Evolutionary conservation across 371 early-diverging fungal species (phyloP).

Genomic region (Mucor indicus): DNA sequence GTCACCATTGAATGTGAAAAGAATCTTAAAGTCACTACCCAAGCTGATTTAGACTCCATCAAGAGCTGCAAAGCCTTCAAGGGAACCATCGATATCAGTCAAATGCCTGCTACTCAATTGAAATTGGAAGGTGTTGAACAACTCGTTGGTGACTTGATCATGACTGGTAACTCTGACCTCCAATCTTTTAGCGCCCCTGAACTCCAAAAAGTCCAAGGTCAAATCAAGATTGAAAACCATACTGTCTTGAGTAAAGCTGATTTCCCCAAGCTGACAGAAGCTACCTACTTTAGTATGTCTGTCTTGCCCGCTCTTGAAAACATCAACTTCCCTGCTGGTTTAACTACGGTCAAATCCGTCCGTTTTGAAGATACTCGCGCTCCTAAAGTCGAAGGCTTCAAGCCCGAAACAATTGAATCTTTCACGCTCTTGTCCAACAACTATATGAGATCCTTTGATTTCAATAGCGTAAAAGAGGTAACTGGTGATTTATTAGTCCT

Average conservation of each 20-base stretch:
- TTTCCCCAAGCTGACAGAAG: constrained; percentile 40
- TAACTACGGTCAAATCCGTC: constrained; percentile 35
- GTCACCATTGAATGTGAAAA: constrained; percentile 8
- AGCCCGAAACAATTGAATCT: constrained; percentile 26
- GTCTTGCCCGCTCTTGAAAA: constrained; percentile 44
- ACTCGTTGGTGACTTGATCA: constrained; percentile 40
- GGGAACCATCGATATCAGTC: constrained; percentile 45
- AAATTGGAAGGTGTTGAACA: constrained; percentile 35
- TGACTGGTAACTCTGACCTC: constrained; percentile 37
- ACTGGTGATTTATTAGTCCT: constrained; percentile 38
- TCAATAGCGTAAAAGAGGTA: constrained; percentile 35
- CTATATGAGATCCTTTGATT: constrained; percentile 45
- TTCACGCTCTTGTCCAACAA: constrained; percentile 50
- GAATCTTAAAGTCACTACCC: constrained; percentile 19
- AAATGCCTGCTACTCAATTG: constrained; percentile 13
- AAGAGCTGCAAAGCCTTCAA: constrained; percentile 40
- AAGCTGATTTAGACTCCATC: constrained; percentile 47
- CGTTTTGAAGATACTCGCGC: constrained; percentile 48
- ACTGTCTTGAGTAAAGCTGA: constrained; percentile 34
- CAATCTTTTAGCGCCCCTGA: constrained; percentile 37
- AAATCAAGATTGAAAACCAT: constrained; percentile 45
- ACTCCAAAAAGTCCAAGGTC: constrained; percentile 43
- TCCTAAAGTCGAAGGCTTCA: constrained; percentile 40
- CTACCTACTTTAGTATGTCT: constrained; percentile 33
- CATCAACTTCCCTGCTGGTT: constrained; percentile 41